Conservation (phyloP, 2,329 filamentous ascomycete genomes). For the Venturia oleaginea region DNA sequence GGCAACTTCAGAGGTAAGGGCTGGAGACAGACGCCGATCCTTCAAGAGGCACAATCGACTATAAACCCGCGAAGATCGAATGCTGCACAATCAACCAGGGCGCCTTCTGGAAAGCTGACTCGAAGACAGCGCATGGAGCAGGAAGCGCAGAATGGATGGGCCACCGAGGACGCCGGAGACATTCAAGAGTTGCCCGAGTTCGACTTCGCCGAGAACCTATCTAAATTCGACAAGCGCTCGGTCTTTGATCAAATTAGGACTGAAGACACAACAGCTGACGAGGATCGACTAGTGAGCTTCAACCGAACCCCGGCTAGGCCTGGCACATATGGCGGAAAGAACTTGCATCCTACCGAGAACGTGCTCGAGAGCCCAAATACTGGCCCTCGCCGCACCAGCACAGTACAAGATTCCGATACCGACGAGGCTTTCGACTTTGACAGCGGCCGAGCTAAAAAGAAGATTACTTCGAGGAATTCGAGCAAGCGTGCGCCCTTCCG, state of each 20-base stretch:
- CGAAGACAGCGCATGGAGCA: constrained; percentile 25
- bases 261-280: constrained; percentile 81
- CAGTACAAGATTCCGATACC: constrained; percentile 28
- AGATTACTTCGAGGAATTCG: constrained; percentile 32
- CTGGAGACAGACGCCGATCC: constrained; percentile 58
- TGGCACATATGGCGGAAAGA: constrained; percentile 62
- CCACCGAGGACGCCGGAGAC: constrained; percentile 90
- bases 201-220: constrained; percentile 80
- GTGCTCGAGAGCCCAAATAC: constrained; percentile 55
- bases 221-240: constrained; percentile 87
- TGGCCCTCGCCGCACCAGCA: constrained; percentile 18
- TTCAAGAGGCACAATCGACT: constrained; percentile 49
- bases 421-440: constrained; percentile 12
- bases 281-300: constrained; percentile 81
- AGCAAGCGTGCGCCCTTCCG: constrained; percentile 29
- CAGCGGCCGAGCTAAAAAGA: constrained; percentile 27
- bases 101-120: constrained; percentile 28
- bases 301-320: constrained; percentile 52
- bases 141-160: constrained; percentile 66
- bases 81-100: constrained; percentile 29
- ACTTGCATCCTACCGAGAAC: constrained; percentile 84
- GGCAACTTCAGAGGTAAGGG: constrained; percentile 46
- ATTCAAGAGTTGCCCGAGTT: constrained; percentile 91
- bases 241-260: constrained; percentile 88
- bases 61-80: constrained; percentile 25